Base-by-base conservation (phyloP, 2,329 filamentous ascomycete genomes). In the Aphanoascus verrucosus region DNA sequence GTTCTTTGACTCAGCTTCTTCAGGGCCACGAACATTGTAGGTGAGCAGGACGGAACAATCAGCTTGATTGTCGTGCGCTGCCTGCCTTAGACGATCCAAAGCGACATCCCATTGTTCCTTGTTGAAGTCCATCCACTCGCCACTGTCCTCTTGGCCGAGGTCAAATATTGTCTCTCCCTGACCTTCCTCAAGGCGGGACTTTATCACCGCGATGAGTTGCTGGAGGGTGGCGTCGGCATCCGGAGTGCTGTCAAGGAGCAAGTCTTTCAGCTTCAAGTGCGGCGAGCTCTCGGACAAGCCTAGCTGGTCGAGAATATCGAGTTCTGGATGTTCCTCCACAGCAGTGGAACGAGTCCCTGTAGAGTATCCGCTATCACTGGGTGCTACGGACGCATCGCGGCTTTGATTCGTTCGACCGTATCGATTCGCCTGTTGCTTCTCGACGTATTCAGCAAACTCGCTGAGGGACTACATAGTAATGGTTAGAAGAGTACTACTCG, bases 401-500 rank as follows among this genome's bases (percentile, higher is more conserved):
- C 15, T 23, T 17, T 49, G 54, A 7, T 28, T 28, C 23, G 12
- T 46, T 31, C 15, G 41, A 67, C 63, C 14, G 58, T 66, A 63
- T 41, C 70, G 69, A 23, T 64, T 67, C 20, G 83, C 83, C 69
- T 97, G 93, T 68, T 97, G 90, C 67, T 89, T 86, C 69, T 97
- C 89, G 60, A 96, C 93, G 64, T 96, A 97, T 64, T 98, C 93
- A 69, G 90, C 89, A 67, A 98, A 98, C 63, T 97, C 93, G 74
- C 86, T 93, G 53, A 98, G 78, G 11, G 91, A 90, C 80, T 83
- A 4, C 23, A 28, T 28, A 53, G 11, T 23, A 14, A 47, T 49
- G 44, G 50, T 52, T 17, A 52, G 45, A 44, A 14, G 19, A 32
- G n/a, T 3, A 19, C 14, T 35, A 17, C 6, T 17, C 15, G 17